Evolutionary conservation across 139 green algal genomes (phyloP).

Genomic region (Asterochloris sp.): DNA sequence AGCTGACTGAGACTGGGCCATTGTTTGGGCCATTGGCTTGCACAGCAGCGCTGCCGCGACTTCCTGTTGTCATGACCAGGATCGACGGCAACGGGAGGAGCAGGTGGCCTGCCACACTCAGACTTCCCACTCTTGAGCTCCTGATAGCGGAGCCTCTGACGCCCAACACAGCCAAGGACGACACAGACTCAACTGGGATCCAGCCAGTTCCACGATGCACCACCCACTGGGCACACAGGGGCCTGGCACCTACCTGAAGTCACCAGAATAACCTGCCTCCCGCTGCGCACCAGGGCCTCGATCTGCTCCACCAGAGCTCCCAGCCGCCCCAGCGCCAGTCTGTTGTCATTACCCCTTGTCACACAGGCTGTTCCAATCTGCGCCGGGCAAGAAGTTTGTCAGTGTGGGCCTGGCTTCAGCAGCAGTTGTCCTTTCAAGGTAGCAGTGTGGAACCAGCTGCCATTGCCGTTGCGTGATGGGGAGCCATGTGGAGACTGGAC

Average conservation of each 20-base stretch:
- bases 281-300: slow-evolving; percentile 37
- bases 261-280: slow-evolving; percentile 52
- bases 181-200: background rate
- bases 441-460: background rate
- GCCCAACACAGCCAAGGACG: background rate
- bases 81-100: too few species aligned
- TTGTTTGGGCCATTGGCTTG: background rate
- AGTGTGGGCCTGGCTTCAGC: background rate
- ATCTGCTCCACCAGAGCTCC: slow-evolving; percentile 51
- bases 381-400: background rate
- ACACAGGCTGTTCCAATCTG: slow-evolving; percentile 51
- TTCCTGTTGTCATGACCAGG: too few species aligned
- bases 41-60: too few species aligned
- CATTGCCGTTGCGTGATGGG: background rate
- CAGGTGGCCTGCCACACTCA: background rate
- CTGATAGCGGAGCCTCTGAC: background rate
- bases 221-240: background rate
- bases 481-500: background rate
- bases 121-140: background rate
- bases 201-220: background rate
- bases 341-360: slow-evolving; percentile 30
- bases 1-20: background rate
- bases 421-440: background rate
- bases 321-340: slow-evolving; percentile 41
- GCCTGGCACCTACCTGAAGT: slow-evolving; percentile 23